Evolutionary conservation across 1,284 basidiomycete genomes (phyloP).

Genomic region (Ustilago loliicola): DNA sequence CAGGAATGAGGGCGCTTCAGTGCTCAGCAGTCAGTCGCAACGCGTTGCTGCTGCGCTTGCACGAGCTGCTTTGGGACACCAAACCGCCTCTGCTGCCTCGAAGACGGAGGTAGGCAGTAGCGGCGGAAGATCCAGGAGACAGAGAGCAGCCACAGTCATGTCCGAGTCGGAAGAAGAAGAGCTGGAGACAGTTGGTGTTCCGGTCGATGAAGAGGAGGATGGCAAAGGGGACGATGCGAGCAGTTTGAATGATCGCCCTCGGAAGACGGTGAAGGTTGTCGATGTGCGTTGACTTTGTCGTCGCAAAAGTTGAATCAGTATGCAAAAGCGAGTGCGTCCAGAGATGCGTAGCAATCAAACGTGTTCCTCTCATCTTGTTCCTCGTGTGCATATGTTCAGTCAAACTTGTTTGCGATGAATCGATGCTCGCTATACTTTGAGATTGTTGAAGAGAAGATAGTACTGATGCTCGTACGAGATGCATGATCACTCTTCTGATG

Average conservation of each 20-base stretch:
- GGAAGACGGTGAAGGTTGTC: constrained; percentile 42
- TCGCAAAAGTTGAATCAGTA: too few species aligned
- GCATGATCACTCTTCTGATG: constrained; percentile 40
- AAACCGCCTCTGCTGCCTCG: background rate
- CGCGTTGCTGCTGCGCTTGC: constrained; percentile 37
- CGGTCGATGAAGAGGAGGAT: constrained; percentile 6
- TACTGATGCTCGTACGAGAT: too few species aligned
- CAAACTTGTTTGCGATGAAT: background rate
- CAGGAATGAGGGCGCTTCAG: background rate
- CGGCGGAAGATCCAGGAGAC: constrained; percentile 8
- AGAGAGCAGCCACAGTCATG: constrained; percentile 42
- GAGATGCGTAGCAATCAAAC: background rate
- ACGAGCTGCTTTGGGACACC: constrained; percentile 10
- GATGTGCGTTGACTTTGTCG: constrained; percentile 21
- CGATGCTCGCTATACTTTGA: too few species aligned
- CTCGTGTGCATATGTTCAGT: background rate
- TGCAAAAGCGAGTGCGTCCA: background rate
- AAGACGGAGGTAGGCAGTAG: background rate
- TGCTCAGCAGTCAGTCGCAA: constrained; percentile 13
- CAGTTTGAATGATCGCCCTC: constrained; percentile 27
- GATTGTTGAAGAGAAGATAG: too few species aligned
- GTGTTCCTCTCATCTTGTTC: background rate
- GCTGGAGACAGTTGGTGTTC: constrained; percentile 41
- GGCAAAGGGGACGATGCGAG: constrained; percentile 6
- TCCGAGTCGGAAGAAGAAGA: constrained; percentile 47